These are phyloP conservation scores for Penicillium taxi DNA, from an alignment of 495 filamentous ascomycete genomes.

Conservation along the genomic window DNA sequence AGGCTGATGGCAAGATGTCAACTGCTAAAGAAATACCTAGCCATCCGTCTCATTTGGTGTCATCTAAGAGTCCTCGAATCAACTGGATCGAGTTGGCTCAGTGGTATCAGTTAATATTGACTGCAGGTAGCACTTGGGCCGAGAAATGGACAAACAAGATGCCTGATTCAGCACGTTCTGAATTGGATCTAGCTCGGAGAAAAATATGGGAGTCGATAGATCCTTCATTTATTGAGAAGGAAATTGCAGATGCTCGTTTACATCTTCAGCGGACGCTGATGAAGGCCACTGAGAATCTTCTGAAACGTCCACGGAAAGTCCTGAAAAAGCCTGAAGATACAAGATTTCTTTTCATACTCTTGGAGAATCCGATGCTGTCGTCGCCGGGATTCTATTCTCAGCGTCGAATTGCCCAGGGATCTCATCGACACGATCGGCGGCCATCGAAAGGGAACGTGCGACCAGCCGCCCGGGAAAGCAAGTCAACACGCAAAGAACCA, in stretches of 20 bases:
- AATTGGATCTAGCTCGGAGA: constrained; percentile 18
- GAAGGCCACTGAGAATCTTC: constrained; percentile 72
- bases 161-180: constrained; percentile 17
- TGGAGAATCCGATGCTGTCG: constrained; percentile 73
- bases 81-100: constrained; percentile 65
- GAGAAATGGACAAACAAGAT: constrained; percentile 40
- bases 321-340: constrained; percentile 62
- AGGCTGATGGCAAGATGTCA: constrained; percentile 17
- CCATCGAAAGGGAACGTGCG: constrained; percentile 21
- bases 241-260: constrained; percentile 57
- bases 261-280: constrained; percentile 63
- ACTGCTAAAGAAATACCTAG: constrained; percentile 20
- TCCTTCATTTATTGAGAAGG: constrained; percentile 45
- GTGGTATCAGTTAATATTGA: constrained; percentile 69
- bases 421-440: constrained; percentile 19
- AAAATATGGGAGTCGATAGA: constrained; percentile 28
- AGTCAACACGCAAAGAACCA: constrained; percentile 13
- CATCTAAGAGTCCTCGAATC: constrained; percentile 57
- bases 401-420: background rate
- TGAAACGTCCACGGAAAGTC: constrained; percentile 75
- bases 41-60: constrained; percentile 38
- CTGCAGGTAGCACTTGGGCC: constrained; percentile 55
- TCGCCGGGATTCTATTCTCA: constrained; percentile 12
- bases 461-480: constrained; percentile 15
- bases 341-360: constrained; percentile 74